These are phyloP conservation scores for Neofusicoccum sp. DNA, from an alignment of 2,329 filamentous ascomycete genomes.

Conservation along the genomic window DNA sequence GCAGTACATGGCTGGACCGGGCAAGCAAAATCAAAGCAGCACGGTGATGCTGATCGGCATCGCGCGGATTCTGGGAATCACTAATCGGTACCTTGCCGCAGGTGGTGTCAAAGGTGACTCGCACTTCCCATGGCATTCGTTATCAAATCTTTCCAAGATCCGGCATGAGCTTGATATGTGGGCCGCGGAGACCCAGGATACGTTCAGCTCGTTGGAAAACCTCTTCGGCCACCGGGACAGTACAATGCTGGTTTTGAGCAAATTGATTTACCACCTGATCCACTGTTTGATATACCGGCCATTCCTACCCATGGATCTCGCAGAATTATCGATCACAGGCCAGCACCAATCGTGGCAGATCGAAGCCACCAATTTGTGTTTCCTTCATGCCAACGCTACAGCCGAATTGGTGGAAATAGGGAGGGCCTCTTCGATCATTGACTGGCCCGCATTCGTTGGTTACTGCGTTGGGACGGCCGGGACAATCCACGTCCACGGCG, in stretches of 20 bases:
- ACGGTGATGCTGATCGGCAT: conserved; percentile 84
- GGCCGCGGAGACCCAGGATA: conserved; percentile 78
- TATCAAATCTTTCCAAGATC: conserved; percentile 84
- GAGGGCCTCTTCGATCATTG: conserved; percentile 71
- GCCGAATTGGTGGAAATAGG: conserved; percentile 77
- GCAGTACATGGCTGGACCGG: conserved; percentile 69
- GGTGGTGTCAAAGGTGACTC: conserved; percentile 88
- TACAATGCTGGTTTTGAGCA: conserved; percentile 77
- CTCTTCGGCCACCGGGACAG: conserved; percentile 79
- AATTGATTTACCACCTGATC: conserved; percentile 83
- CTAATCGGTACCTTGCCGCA: conserved; percentile 80
- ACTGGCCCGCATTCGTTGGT: conserved; percentile 85
- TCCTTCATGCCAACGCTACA: conserved; percentile 83
- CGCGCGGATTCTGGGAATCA: conserved; percentile 77
- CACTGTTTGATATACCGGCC: conserved; percentile 86
- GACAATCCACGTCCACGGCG: conserved; percentile 85
- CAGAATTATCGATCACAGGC: conserved; percentile 75
- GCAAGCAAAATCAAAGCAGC: conserved; percentile 73
- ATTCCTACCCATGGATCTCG: conserved; percentile 81
- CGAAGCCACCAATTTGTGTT: conserved; percentile 85
- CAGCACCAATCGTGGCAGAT: conserved; percentile 94
- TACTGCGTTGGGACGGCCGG: conserved; percentile 87
- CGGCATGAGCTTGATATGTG: conserved; percentile 82
- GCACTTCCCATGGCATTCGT: conserved; percentile 87
- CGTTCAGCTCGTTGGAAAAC: conserved; percentile 73